A percentile compares a stretch with the other conserved stretches of the same genome.
These are phyloP conservation scores for Populus alba DNA, from an alignment of 345 rosid species.

Conservation along the genomic window DNA sequence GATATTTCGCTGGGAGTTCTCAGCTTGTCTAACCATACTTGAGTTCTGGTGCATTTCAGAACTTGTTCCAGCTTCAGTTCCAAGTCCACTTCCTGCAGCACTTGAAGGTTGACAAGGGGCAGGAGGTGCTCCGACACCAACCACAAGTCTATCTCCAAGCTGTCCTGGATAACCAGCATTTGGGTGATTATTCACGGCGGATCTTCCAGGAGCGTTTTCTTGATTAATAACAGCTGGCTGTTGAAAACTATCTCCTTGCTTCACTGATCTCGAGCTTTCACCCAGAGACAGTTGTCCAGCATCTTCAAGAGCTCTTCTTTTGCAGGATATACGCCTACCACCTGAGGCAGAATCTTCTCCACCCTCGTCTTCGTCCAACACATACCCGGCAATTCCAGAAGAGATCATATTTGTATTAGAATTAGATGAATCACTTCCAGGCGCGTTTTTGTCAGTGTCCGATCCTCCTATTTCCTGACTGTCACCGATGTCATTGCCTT, in stretches of 20 bases:
- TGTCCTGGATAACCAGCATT: not conserved
- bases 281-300: not conserved
- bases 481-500: not conserved
- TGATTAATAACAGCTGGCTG: not conserved
- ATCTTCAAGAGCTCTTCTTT: conserved; percentile 23
- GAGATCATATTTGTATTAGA: not conserved
- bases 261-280: conserved; percentile 11
- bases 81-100: not conserved
- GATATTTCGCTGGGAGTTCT: conserved; percentile 11
- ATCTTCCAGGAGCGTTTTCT: not conserved
- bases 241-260: not conserved
- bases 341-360: not conserved
- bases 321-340: conserved; percentile 10
- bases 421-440: not conserved
- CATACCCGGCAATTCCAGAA: conserved; percentile 8
- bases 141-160: not conserved
- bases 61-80: not conserved
- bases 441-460: not conserved
- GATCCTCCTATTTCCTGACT: not conserved
- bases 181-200: not conserved
- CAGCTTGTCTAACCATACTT: conserved; percentile 1
- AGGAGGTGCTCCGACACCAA: not conserved
- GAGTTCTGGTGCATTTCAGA: not conserved
- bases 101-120: not conserved
- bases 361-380: not conserved